phyloP scores from a whole-genome alignment of 2,329 filamentous ascomycete species.

The Tolypocladium tropicale region DNA sequence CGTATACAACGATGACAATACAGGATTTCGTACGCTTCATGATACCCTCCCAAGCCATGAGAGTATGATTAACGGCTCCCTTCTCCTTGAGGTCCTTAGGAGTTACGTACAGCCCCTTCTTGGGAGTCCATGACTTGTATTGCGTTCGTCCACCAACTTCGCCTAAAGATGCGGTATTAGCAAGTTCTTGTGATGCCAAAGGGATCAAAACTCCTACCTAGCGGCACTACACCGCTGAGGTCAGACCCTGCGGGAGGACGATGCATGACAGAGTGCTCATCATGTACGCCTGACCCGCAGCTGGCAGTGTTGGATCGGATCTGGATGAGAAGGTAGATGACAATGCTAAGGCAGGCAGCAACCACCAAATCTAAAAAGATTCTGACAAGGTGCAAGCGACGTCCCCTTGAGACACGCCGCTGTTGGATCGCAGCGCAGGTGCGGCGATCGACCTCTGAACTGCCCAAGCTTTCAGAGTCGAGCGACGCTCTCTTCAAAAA shows the following conservation, averaged over 20 bases:
- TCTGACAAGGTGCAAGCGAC: not conserved
- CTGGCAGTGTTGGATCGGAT: not conserved
- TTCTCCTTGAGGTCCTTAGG: not conserved
- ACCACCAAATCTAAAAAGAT: not conserved
- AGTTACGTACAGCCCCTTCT: not conserved
- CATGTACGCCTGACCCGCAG: not conserved
- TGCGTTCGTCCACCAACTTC: not conserved
- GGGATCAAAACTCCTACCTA: not conserved
- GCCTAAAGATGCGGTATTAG: not conserved
- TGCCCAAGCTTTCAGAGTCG: not conserved
- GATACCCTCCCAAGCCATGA: not conserved
- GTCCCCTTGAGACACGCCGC: not conserved
- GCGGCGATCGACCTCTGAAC: not conserved
- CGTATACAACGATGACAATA: not conserved
- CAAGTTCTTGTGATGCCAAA: not conserved
- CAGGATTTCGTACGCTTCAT: not conserved
- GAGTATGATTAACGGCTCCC: not conserved
- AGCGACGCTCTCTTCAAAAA: not conserved
- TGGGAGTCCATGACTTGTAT: not conserved
- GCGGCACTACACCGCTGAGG: not conserved
- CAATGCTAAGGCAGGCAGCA: not conserved
- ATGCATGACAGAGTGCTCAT: not conserved
- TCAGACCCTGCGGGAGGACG: not conserved
- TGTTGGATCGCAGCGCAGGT: not conserved
- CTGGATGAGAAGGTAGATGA: not conserved